Base-by-base conservation (phyloP, 2,329 filamentous ascomycete genomes). In the Phyllosticta citrichinensis region DNA sequence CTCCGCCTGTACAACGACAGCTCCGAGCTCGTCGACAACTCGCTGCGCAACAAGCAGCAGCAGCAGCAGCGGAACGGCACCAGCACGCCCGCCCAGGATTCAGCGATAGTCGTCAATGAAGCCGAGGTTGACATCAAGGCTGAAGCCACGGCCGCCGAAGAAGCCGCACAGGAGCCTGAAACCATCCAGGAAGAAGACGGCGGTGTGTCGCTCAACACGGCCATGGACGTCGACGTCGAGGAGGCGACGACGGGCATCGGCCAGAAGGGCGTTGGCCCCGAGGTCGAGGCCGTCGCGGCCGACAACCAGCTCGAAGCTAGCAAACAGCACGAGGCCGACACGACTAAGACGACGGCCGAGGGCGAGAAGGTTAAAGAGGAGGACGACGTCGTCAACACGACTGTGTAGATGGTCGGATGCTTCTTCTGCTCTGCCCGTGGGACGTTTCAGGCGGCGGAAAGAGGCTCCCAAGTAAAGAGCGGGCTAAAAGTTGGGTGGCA, bases 1-100 rank as follows among this genome's bases (percentile, higher is more conserved):
- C 80, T 97, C 65, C 83, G 94, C 22, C 80, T 99, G 63, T 99
- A 87, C 77, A 95, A 97, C 71, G 93, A 97, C 67, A 87, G 87
- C 27, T 87, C 89, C 0, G 90, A 90, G 3, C 80, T 96, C 55
- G 82, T 96, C 64, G 95, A 94, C 72, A 83, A 83, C 66, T 80
- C 78, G 56, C 24, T 51, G 9, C 50, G 35, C 47, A 73, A 70
- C 58, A 74, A 74, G 58, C 69, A 40, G 33, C 52, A 51, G 25
- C 56, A 51, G 19, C 27, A 51, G 17, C 24, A 56, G 17, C 24
- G 33, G 6, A 40, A 56, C 53, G 20, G n/a, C 53, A 27, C 53
- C 53, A 20, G 27, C 27, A 30, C 27, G 27, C 27, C 53, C 22
- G 22, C 20, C 20, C 53, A 30, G 27, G 56, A 57, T 5, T 51